Evolutionary conservation across 345 rosid genomes (phyloP).

Genomic region (Theobroma cacao): DNA sequence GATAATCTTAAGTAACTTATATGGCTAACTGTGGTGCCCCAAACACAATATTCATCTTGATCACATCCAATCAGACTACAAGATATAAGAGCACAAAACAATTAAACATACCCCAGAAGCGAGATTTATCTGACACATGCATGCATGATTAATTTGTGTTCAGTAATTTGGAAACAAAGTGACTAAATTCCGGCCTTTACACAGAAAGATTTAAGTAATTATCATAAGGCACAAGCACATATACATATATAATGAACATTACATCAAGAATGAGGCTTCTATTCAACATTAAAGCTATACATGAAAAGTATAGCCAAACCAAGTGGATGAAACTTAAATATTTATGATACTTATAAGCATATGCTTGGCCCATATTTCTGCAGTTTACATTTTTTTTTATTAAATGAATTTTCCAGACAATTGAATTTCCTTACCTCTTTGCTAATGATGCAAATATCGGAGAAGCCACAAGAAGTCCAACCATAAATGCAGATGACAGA

Average conservation of each 20-base stretch:
- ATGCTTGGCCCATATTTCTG: neutral
- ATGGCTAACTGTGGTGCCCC: neutral
- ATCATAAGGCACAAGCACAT: neutral
- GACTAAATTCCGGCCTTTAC: neutral
- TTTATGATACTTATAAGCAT: neutral
- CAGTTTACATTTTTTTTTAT: neutral
- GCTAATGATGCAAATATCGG: conserved; percentile 91
- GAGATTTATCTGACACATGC: neutral
- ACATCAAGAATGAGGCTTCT: neutral
- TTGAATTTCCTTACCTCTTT: conserved; percentile 51
- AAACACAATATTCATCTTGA: neutral
- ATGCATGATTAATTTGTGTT: neutral
- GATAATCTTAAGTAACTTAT: neutral
- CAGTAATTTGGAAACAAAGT: neutral
- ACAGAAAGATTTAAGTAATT: neutral
- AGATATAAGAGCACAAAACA: neutral
- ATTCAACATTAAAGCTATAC: neutral
- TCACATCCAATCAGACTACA: neutral
- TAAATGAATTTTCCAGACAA: neutral
- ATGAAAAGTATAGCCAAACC: neutral
- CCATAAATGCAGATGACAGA: conserved; percentile 95
- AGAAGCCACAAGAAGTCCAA: conserved; percentile 89
- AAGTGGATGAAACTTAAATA: neutral
- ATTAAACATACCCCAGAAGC: neutral
- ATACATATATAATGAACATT: neutral